phyloP scores from a whole-genome alignment of 106 monocot genomes.

The Acorus gramineus region DNA sequence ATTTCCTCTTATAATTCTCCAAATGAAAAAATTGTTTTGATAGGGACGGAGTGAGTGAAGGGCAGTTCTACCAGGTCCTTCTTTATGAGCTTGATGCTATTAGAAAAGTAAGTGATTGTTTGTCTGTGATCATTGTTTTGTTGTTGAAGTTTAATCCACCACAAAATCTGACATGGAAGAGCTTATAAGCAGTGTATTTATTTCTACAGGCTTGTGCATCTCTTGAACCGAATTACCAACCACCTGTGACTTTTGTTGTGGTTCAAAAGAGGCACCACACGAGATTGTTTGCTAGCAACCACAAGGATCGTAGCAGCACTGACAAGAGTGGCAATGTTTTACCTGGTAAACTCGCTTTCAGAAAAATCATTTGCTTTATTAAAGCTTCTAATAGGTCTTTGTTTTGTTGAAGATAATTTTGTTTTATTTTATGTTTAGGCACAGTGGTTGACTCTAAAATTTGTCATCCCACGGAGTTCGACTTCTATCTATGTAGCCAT shows the following conservation, averaged over 20 bases:
- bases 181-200: not conserved
- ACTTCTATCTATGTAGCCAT: no score
- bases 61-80: conserved; percentile 24
- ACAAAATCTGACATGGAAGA: not conserved
- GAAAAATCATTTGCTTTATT: no score
- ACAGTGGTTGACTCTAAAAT: no score
- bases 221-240: conserved; percentile 58
- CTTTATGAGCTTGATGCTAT: conserved; percentile 24
- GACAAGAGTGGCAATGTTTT: conserved; percentile 70
- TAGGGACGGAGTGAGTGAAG: no score
- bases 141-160: not conserved
- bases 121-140: not conserved
- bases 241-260: conserved; percentile 67
- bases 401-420: no score
- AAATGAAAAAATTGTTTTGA: no score
- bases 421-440: no score
- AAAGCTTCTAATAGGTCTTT: no score
- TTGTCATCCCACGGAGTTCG: no score
- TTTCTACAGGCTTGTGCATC: conserved; percentile 52
- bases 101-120: conserved; percentile 6
- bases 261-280: conserved; percentile 79
- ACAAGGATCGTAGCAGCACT: conserved; percentile 29
- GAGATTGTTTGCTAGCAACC: conserved; percentile 49
- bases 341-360: conserved; percentile 27
- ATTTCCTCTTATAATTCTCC: no score